Conservation (phyloP, 371 early-diverging fungal genomes). For the Amoeboaphelidium occidentale region DNA sequence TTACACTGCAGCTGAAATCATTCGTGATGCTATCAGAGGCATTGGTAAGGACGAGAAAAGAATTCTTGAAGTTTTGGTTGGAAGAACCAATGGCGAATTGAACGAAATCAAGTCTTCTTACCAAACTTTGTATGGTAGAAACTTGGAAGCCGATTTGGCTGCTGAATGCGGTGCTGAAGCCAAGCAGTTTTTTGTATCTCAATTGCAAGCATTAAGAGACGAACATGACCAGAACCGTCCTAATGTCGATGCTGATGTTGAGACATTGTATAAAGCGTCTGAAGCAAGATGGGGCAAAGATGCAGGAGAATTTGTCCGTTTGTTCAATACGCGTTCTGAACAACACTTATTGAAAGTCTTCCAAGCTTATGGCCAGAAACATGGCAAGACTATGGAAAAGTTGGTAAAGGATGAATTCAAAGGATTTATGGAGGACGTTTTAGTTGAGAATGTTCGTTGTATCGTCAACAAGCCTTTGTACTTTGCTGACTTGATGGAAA, state of each 20-base stretch:
- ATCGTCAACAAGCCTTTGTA: constrained; percentile 12
- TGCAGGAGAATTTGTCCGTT: constrained; percentile 9
- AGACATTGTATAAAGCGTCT: constrained; percentile 21
- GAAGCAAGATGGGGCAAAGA: constrained; percentile 22
- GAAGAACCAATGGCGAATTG: constrained; percentile 12
- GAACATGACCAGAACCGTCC: constrained; percentile 1
- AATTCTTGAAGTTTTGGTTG: constrained; percentile 9
- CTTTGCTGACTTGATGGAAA: constrained; percentile 20
- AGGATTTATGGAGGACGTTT: constrained; percentile 17
- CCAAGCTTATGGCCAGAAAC: constrained; percentile 12
- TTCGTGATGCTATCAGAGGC: constrained; percentile 8
- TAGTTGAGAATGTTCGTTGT: constrained; percentile 12
- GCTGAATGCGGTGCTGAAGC: neutral
- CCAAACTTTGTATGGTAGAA: constrained; percentile 3
- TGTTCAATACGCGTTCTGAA: constrained; percentile 12
- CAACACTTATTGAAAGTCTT: constrained; percentile 17
- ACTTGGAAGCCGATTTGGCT: neutral
- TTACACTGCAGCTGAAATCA: constrained; percentile 6
- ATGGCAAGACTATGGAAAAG: constrained; percentile 16
- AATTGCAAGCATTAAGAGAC: constrained; percentile 6
- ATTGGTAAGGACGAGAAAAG: constrained; percentile 1
- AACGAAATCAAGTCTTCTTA: constrained; percentile 8
- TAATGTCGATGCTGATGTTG: constrained; percentile 14
- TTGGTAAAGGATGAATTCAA: constrained; percentile 22
- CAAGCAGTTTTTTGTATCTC: neutral